A percentile compares a stretch with the other conserved stretches of the same genome.
phyloP scores from a whole-genome alignment of 768 basidiomycete species.

The Clitopilus hobsonii region DNA sequence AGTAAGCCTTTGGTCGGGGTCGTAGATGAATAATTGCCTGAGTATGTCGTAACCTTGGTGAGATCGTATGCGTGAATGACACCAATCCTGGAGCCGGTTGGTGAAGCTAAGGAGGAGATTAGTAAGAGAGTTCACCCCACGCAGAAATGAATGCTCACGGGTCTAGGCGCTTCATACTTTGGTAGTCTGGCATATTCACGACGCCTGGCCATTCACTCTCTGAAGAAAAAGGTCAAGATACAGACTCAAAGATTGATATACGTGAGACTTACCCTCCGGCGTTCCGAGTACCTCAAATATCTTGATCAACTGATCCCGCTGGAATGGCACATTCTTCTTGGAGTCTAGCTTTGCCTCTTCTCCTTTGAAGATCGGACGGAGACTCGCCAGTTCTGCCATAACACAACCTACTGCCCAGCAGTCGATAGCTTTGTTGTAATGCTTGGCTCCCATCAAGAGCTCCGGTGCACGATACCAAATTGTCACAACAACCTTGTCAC shows the following conservation, averaged over 20 bases:
- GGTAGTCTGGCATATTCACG: constrained; percentile 83
- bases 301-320: constrained; percentile 89
- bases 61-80: constrained; percentile 54
- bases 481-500: constrained; percentile 98
- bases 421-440: constrained; percentile 96
- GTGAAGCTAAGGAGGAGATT: constrained; percentile 23
- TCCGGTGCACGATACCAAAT: constrained; percentile 99
- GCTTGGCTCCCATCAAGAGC: constrained; percentile 91
- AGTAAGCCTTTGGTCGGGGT: constrained; percentile 82
- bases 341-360: constrained; percentile 97
- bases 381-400: constrained; percentile 88
- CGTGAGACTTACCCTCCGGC: constrained; percentile 58
- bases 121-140: background rate
- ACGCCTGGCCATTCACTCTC: constrained; percentile 88
- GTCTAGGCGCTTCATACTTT: constrained; percentile 76
- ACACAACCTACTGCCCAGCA: constrained; percentile 99
- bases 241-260: background rate
- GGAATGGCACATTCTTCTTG: constrained; percentile 97
- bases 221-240: constrained; percentile 20
- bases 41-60: constrained; percentile 77
- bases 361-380: constrained; percentile 97
- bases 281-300: constrained; percentile 96
- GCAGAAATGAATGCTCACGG: constrained; percentile 35
- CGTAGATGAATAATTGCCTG: constrained; percentile 82
- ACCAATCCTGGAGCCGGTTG: constrained; percentile 75